Conservation (phyloP, 106 monocot genomes). For the Apostasia shenzhenica region DNA sequence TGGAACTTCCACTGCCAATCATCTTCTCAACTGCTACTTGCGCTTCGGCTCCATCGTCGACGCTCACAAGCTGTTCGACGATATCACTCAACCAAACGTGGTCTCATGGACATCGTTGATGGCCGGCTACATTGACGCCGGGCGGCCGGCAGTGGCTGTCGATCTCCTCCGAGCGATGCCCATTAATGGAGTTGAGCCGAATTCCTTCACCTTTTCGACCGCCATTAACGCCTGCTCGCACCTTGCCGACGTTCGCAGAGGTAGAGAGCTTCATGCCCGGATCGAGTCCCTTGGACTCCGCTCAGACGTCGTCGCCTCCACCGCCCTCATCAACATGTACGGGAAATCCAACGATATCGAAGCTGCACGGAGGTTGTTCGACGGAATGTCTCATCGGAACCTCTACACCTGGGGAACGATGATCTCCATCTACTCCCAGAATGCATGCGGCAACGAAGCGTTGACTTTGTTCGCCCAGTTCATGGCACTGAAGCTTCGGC, state of each 20-base stretch:
- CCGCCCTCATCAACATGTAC: slow-evolving; percentile 64
- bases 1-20: slow-evolving; percentile 29
- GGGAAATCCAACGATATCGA: slow-evolving; percentile 26
- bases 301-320: slow-evolving; percentile 47
- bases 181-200: slow-evolving; percentile 16
- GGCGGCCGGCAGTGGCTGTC: slow-evolving; percentile 23
- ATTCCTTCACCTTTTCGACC: slow-evolving; percentile 46
- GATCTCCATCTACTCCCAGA: slow-evolving; percentile 63
- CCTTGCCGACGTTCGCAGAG: slow-evolving; percentile 24
- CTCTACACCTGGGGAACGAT: slow-evolving; percentile 64
- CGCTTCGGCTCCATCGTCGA: slow-evolving; percentile 2
- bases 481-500: slow-evolving; percentile 2
- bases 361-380: slow-evolving; percentile 51
- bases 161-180: slow-evolving; percentile 38
- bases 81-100: slow-evolving; percentile 44
- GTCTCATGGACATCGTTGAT: slow-evolving; percentile 84
- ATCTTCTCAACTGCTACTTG: slow-evolving; percentile 67
- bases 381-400: slow-evolving; percentile 34
- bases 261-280: slow-evolving; percentile 44
- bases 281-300: slow-evolving; percentile 35
- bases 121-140: slow-evolving; percentile 33
- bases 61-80: slow-evolving; percentile 58
- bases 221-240: slow-evolving; percentile 47
- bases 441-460: slow-evolving; percentile 35
- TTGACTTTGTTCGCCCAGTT: slow-evolving; percentile 47